These are phyloP conservation scores for Calocybe cyanea DNA, from an alignment of 768 basidiomycete species.

Conservation along the genomic window DNA sequence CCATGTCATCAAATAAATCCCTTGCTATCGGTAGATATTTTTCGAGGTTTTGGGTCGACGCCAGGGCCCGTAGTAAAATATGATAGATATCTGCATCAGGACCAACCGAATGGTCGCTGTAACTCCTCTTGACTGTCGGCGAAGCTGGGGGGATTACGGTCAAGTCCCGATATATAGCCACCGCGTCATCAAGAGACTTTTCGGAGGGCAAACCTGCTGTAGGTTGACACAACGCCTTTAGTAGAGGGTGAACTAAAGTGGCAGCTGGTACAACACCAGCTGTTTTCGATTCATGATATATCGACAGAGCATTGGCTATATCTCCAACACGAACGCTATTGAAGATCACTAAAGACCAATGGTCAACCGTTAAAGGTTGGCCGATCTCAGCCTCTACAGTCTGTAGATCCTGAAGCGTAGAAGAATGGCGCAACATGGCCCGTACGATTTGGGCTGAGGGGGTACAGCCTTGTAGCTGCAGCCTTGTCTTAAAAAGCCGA, in stretches of 20 bases:
- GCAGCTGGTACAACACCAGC: slow-evolving; percentile 46
- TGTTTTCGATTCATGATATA: slow-evolving; percentile 45
- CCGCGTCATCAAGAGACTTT: slow-evolving; percentile 45
- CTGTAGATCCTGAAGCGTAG: too few relatives aligned
- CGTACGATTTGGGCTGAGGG: too few relatives aligned
- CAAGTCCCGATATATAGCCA: slow-evolving; percentile 51
- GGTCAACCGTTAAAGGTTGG: slow-evolving; percentile 30
- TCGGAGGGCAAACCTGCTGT: slow-evolving; percentile 33
- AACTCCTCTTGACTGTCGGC: slow-evolving; percentile 11
- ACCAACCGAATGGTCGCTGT: slow-evolving; percentile 33
- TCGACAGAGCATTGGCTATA: slow-evolving; percentile 35
- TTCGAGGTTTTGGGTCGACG: slow-evolving; percentile 36
- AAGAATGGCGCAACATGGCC: too few relatives aligned
- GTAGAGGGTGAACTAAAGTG: slow-evolving; percentile 49
- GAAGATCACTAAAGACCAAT: slow-evolving; percentile 54
- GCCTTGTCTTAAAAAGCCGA: too few relatives aligned
- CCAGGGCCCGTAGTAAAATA: slow-evolving; percentile 45
- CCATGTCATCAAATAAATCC: slow-evolving; percentile 65
- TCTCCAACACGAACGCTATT: slow-evolving; percentile 42
- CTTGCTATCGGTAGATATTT: slow-evolving; percentile 47
- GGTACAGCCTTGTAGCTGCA: too few relatives aligned
- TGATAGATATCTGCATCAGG: slow-evolving; percentile 55
- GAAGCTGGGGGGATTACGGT: slow-evolving; percentile 26
- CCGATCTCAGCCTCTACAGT: too few relatives aligned
- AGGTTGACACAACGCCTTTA: slow-evolving; percentile 45